Conservation (phyloP, 2,329 filamentous ascomycete species). For the Penicillium paneum region DNA sequence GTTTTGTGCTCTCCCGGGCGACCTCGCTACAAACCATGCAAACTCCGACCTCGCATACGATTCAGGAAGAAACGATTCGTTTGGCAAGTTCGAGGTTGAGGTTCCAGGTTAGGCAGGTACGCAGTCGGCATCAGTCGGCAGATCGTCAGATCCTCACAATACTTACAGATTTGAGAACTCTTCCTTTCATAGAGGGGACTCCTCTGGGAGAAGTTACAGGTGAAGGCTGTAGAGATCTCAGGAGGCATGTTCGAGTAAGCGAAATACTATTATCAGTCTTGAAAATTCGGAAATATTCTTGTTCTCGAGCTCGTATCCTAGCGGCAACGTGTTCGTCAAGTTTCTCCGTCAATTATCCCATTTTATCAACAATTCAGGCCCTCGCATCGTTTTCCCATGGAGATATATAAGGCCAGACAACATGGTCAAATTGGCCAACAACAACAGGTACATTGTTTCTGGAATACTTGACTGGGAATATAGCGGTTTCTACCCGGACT, state of each 20-base stretch:
- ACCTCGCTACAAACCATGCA: too few relatives aligned
- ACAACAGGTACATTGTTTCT: slow-evolving; percentile 14
- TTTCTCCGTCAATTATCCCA: slow-evolving; percentile 15
- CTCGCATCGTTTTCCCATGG: slow-evolving; percentile 25
- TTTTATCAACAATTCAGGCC: background rate
- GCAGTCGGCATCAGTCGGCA: too few relatives aligned
- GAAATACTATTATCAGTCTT: slow-evolving; percentile 13
- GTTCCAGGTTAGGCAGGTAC: too few relatives aligned
- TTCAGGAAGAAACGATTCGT: too few relatives aligned
- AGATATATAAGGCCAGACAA: slow-evolving; percentile 27
- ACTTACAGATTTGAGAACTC: slow-evolving; percentile 17
- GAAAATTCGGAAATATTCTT: slow-evolving; percentile 23
- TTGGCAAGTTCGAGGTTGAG: too few relatives aligned
- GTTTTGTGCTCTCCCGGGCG: too few relatives aligned
- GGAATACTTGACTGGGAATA: slow-evolving; percentile 32
- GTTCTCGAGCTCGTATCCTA: slow-evolving; percentile 12
- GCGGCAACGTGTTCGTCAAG: slow-evolving; percentile 17
- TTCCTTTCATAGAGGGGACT: slow-evolving; percentile 14
- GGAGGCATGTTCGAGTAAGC: slow-evolving; percentile 22
- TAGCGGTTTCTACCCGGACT: slow-evolving; percentile 32
- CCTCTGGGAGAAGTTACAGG: slow-evolving; percentile 21
- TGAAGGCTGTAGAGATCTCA: slow-evolving; percentile 26
- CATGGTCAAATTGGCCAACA: slow-evolving; percentile 14
- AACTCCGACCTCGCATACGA: too few relatives aligned
- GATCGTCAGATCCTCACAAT: slow-evolving; percentile 8